These are phyloP conservation scores for Apiotrichum siamense DNA, from an alignment of 1,284 basidiomycete species.

Conservation along the genomic window DNA sequence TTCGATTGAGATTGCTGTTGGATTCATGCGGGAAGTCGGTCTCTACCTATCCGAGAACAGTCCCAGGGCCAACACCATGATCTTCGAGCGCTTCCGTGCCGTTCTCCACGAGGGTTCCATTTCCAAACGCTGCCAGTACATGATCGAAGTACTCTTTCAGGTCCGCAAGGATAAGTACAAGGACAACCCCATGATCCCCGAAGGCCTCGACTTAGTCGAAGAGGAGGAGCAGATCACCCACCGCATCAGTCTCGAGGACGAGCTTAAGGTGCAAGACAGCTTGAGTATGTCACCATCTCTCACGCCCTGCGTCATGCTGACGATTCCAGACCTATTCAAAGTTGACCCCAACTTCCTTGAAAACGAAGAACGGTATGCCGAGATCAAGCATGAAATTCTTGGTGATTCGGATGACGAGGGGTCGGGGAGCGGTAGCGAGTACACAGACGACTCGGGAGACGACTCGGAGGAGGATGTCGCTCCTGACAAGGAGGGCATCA, in stretches of 20 bases:
- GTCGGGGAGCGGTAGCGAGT: conserved; percentile 63
- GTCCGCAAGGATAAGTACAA: conserved; percentile 98
- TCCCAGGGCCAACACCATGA: conserved; percentile 85
- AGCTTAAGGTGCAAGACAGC: conserved; percentile 87
- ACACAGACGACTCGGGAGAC: conserved; percentile 58
- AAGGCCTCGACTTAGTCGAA: conserved; percentile 92
- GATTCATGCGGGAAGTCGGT: conserved; percentile 95
- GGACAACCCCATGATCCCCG: conserved; percentile 89
- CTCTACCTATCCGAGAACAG: conserved; percentile 90
- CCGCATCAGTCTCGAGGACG: conserved; percentile 82
- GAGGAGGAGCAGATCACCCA: conserved; percentile 98
- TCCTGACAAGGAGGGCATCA: conserved; percentile 77
- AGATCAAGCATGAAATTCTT: conserved; percentile 89
- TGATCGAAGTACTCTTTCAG: conserved; percentile 99
- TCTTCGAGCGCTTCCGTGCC: conserved; percentile 92
- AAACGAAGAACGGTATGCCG: conserved; percentile 88
- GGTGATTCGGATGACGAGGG: conserved; percentile 56
- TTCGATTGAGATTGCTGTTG: conserved; percentile 95
- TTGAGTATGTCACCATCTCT: conserved; percentile 62
- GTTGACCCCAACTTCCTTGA: conserved; percentile 79
- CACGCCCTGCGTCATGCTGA: not conserved
- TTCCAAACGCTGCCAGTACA: conserved; percentile 95
- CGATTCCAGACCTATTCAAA: conserved; percentile 85
- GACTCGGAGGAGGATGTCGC: conserved; percentile 58
- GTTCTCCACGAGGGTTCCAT: conserved; percentile 93